Base-by-base conservation (phyloP, 2,329 filamentous ascomycete genomes). In the Fusarium nygamai region DNA sequence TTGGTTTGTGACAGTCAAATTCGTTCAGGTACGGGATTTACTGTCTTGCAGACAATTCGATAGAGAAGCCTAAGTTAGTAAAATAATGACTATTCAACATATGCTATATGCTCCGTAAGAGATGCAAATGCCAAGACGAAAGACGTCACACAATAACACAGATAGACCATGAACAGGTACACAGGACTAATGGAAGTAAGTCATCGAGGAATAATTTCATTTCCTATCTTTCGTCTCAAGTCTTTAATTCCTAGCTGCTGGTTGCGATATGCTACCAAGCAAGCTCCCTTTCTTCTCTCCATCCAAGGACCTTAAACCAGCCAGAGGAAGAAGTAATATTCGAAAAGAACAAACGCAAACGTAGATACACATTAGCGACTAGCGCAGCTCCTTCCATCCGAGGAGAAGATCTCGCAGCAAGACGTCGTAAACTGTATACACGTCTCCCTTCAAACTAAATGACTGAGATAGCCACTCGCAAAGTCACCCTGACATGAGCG, bases 321-420 rank as follows among this genome's bases (percentile, higher is more conserved):
- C 61, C 72, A 69, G 71, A 69, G 62, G 70, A 67, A 65, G 56
- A 64, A 76, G 66, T 59, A 57, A 75, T 72, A 78, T 74, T 72
- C 67, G 71, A 75, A 74, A 78, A 70, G 60, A 63, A 74, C 47
- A 73, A 62, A 66, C 65, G 54, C 61, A 67, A 77, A 70, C 66
- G 53, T 75, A 78, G 73, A 77, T 79, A 78, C 70, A 79, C 77
- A 76, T 79, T 78, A 73, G 74, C 78, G 74, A 78, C 74, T 78
- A 75, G 72, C 75, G 71, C 76, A 72, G 70, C 65, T 69, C 68
- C 57, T 29, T 38, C 50, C 33, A 53, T 53, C 38, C 17, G 14
- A 46, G 24, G 50, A 58, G 58, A 57, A 67, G 60, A 57, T 62
- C 64, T 59, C 68, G 63, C 44, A 60, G 64, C 64, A 66, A 66